phyloP scores from a whole-genome alignment of 2,329 filamentous ascomycete genomes.

The Venturia effusa region DNA sequence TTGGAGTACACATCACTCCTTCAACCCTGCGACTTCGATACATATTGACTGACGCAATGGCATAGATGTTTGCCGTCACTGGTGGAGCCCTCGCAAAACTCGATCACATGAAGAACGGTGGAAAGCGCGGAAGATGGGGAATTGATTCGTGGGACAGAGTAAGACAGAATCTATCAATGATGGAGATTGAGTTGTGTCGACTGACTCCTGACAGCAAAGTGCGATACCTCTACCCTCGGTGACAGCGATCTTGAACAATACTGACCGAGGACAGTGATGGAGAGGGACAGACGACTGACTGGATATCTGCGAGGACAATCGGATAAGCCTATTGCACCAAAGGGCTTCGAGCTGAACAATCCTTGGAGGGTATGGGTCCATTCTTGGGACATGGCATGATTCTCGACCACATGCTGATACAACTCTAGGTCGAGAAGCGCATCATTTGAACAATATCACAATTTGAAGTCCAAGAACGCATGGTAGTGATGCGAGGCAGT shows the following conservation, averaged over 20 bases:
- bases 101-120: slow-evolving; percentile 50
- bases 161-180: slow-evolving; percentile 20
- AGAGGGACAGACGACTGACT: slow-evolving; percentile 52
- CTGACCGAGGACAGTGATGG: slow-evolving; percentile 45
- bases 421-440: slow-evolving; percentile 26
- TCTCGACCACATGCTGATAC: slow-evolving; percentile 18
- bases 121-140: slow-evolving; percentile 49
- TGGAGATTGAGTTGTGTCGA: slow-evolving; percentile 11
- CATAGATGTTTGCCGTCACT: slow-evolving; percentile 50
- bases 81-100: slow-evolving; percentile 47
- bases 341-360: slow-evolving; percentile 56
- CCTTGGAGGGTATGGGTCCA: slow-evolving; percentile 51
- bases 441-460: slow-evolving; percentile 20
- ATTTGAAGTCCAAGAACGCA: background rate
- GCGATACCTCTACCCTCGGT: slow-evolving; percentile 19
- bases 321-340: slow-evolving; percentile 46
- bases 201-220: slow-evolving; percentile 45
- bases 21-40: slow-evolving; percentile 7
- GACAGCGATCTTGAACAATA: background rate
- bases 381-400: background rate
- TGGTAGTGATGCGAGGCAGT: background rate
- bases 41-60: slow-evolving; percentile 7
- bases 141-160: slow-evolving; percentile 56
- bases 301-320: slow-evolving; percentile 51
- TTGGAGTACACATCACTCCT: slow-evolving; percentile 38